phyloP scores from a whole-genome alignment of 768 basidiomycete species.

The Russula griseocarnosa region DNA sequence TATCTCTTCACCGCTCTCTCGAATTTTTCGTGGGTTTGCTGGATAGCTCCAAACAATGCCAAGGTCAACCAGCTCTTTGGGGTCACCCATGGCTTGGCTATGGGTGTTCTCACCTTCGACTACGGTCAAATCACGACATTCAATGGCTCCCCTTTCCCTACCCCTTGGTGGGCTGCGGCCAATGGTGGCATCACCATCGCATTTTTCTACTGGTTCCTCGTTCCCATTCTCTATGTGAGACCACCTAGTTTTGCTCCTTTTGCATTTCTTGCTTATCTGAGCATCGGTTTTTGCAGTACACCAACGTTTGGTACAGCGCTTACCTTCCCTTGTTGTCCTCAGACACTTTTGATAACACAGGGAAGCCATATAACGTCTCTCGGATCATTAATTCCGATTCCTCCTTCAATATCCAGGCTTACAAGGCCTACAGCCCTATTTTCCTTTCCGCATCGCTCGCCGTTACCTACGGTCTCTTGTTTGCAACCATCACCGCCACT shows the following conservation, averaged over 20 bases:
- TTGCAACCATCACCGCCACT: conserved; percentile 74
- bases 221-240: conserved; percentile 50
- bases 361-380: conserved; percentile 52
- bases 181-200: conserved; percentile 61
- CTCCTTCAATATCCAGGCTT: conserved; percentile 53
- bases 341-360: conserved; percentile 62
- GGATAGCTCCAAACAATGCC: conserved; percentile 69
- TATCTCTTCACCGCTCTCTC: conserved; percentile 32
- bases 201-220: conserved; percentile 66
- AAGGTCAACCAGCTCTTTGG: conserved; percentile 76
- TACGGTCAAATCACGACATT: conserved; percentile 77
- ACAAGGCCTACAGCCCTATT: conserved; percentile 56
- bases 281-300: conserved; percentile 33
- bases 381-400: conserved; percentile 50
- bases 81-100: conserved; percentile 40
- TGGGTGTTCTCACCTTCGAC: conserved; percentile 77
- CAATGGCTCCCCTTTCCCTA: conserved; percentile 60
- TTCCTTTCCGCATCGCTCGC: conserved; percentile 68
- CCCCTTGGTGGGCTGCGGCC: conserved; percentile 81
- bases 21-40: conserved; percentile 48
- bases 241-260: conserved; percentile 1
- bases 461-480: conserved; percentile 72
- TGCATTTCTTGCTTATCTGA: neutral
- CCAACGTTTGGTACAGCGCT: conserved; percentile 20
- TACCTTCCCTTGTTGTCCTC: conserved; percentile 54